Conservation (phyloP, 306 rosid genomes). For the Astragalus glycyphyllos region DNA sequence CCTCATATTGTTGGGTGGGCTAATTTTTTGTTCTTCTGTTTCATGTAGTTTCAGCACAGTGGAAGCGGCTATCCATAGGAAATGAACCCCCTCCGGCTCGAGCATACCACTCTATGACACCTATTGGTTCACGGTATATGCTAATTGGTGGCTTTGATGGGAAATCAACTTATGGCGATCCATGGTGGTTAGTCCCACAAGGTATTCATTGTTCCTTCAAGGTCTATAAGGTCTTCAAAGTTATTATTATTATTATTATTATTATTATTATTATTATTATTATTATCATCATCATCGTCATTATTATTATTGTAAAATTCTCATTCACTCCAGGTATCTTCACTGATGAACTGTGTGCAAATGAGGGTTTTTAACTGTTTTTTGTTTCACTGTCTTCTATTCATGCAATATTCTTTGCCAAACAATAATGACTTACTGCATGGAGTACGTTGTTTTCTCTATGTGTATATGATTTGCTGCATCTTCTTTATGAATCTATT, state of each 20-base stretch:
- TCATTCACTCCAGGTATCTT: slow-evolving; percentile 13
- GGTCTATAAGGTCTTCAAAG: slow-evolving; percentile 22
- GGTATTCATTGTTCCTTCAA: slow-evolving; percentile 56
- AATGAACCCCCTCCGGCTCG: slow-evolving; percentile 95
- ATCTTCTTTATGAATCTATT: not conserved
- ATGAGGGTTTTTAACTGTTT: slow-evolving; percentile 23
- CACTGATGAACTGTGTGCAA: slow-evolving; percentile 23
- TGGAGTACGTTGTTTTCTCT: slow-evolving; percentile 16
- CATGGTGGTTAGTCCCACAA: slow-evolving; percentile 98
- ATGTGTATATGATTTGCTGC: not conserved
- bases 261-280: not conserved
- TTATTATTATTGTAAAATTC: slow-evolving; percentile 6
- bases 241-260: slow-evolving; percentile 13
- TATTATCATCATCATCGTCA: no score
- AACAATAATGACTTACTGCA: slow-evolving; percentile 20
- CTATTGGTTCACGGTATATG: slow-evolving; percentile 75
- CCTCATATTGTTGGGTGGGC: slow-evolving; percentile 23
- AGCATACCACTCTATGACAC: slow-evolving; percentile 90
- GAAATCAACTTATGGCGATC: slow-evolving; percentile 84
- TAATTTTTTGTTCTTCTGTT: slow-evolving; percentile 36
- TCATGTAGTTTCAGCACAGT: slow-evolving; percentile 81
- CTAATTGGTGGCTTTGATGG: slow-evolving; percentile 98
- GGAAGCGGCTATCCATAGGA: slow-evolving; percentile 87
- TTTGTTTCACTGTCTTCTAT: slow-evolving; percentile 22
- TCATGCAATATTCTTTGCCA: slow-evolving; percentile 14